Conservation (phyloP, 1,139 yeast genomes). For the Pneumocystis wakefieldiae region DNA sequence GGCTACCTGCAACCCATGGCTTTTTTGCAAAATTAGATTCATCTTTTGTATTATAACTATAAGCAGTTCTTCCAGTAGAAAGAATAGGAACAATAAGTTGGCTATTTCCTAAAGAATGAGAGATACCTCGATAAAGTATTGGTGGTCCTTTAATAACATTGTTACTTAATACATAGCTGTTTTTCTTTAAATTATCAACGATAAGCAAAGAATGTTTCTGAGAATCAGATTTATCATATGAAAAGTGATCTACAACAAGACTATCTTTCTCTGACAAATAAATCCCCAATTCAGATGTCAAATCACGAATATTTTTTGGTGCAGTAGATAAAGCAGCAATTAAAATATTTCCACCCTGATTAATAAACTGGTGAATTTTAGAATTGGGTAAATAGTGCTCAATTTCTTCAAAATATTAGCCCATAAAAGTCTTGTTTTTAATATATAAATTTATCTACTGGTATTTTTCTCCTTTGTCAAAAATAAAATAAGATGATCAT, state of each 20-base stretch:
- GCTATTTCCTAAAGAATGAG: conserved; percentile 44
- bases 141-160: conserved; percentile 12
- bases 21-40: conserved; percentile 22
- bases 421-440: conserved; percentile 4
- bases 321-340: conserved; percentile 40
- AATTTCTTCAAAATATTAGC: conserved; percentile 18
- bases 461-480: conserved; percentile 29
- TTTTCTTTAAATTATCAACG: conserved; percentile 7
- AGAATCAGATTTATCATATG: conserved; percentile 18
- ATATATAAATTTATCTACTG: not conserved
- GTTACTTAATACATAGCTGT: conserved; percentile 8
- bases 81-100: conserved; percentile 58
- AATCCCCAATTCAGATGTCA: conserved; percentile 69
- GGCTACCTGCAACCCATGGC: conserved; percentile 70
- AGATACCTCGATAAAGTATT: conserved; percentile 32
- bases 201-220: conserved; percentile 8
- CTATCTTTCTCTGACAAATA: conserved; percentile 68
- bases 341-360: conserved; percentile 60
- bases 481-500: conserved; percentile 37
- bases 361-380: conserved; percentile 38
- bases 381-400: conserved; percentile 31
- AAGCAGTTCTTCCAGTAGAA: conserved; percentile 53
- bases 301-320: conserved; percentile 53
- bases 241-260: conserved; percentile 53
- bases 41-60: conserved; percentile 38